phyloP scores from a whole-genome alignment of 2,329 filamentous ascomycete genomes.

The Calonectria ilicicola region DNA sequence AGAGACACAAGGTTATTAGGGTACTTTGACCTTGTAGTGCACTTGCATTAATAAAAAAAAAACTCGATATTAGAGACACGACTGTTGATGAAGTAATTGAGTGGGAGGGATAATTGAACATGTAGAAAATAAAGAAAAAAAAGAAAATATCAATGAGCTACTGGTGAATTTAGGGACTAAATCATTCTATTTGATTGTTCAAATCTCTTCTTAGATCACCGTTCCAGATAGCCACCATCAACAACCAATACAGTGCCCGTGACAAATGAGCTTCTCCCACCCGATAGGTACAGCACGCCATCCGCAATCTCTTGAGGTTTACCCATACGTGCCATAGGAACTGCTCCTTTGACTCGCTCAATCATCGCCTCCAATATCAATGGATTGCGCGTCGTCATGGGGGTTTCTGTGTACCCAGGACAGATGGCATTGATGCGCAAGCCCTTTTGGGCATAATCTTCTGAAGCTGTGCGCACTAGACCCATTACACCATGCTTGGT shows the following conservation, averaged over 20 bases:
- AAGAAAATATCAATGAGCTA: too few species aligned
- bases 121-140: too few species aligned
- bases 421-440: constrained; percentile 53
- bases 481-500: constrained; percentile 36
- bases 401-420: constrained; percentile 47
- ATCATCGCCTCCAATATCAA: constrained; percentile 44
- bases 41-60: too few species aligned
- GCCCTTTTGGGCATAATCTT: constrained; percentile 55
- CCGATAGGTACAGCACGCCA: constrained; percentile 39
- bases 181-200: too few species aligned
- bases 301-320: constrained; percentile 45
- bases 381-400: constrained; percentile 43
- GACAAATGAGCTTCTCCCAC: constrained; percentile 37
- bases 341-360: constrained; percentile 30
- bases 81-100: too few species aligned
- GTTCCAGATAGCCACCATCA: constrained; percentile 34
- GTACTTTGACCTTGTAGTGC: too few species aligned
- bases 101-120: too few species aligned
- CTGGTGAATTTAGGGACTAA: too few species aligned
- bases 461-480: constrained; percentile 48
- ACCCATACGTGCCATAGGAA: constrained; percentile 46
- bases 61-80: too few species aligned
- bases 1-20: too few species aligned
- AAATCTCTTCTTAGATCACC: background rate
- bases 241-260: constrained; percentile 34